Evolutionary conservation across 768 basidiomycete genomes (phyloP), one percentile per base, ranked within the genome.

Genomic region (Tricholoma bakamatsutake): DNA sequence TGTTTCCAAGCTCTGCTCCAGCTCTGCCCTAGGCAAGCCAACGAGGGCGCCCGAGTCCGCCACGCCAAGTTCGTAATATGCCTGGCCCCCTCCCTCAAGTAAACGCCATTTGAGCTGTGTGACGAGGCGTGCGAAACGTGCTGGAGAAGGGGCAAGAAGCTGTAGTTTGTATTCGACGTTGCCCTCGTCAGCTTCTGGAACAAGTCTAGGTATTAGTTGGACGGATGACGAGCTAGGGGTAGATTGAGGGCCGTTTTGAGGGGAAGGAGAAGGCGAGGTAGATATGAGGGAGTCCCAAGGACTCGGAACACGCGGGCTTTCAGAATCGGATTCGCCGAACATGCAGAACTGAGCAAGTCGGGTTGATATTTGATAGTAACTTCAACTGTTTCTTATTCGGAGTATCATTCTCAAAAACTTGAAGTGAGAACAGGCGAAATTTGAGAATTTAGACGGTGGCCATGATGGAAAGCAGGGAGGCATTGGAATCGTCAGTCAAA

Each of bases 101-200:
- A 94, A 79, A 2, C 95, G 82, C 94, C 96, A 98, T 66, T 96
- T 94, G 70, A 97, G 83, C 71, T 98, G 95, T 0, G 95, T 98
- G 54, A 93, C 90, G 18, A 98, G 86, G 57, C 87, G 83, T 3
- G 82, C 80, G 61, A 92, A 91, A 47, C 90, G 89, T 4, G 83
- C 78, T 0, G 83, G 81, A 12, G 88, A 78, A 0, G 93, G 91
- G 49, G 84, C 77, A 39, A 93, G 80, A 18, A 96, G 84, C 67
- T 93, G 91, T 33, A 96, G 81, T 71, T 97, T 97, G 76, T 97
- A 97, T 70, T 97, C 93, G 57, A 97, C 84, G 64, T 93, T 94
- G 8, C 93, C 93, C 71, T 88, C 76, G 64, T 93, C 90, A 17
- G 80, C 79, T 64, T 93, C 91, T 1, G 90, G 88, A 5, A 84